These are phyloP conservation scores for Marasmius sp. DNA, from an alignment of 1,284 basidiomycete genomes.

Conservation along the genomic window DNA sequence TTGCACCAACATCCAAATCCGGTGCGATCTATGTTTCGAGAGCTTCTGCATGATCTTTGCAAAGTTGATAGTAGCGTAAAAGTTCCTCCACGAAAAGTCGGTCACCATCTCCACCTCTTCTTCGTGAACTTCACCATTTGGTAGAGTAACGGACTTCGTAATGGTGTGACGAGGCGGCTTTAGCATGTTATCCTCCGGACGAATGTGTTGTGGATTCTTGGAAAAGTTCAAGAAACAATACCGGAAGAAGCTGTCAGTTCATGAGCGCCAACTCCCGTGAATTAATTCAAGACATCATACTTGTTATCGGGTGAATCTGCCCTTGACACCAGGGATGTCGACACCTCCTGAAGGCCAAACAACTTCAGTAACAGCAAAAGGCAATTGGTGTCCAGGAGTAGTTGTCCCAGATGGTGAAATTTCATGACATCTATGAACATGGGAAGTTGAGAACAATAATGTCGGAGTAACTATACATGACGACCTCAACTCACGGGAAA, in stretches of 20 bases:
- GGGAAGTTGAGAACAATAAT: constrained; percentile 5
- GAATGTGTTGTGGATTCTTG: constrained; percentile 52
- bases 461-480: background rate
- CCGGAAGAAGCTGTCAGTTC: constrained; percentile 83
- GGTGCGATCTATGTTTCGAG: constrained; percentile 91
- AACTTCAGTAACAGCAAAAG: constrained; percentile 94
- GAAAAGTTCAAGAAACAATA: constrained; percentile 84
- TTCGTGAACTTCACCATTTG: constrained; percentile 71
- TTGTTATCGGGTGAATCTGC: constrained; percentile 89
- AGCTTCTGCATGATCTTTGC: constrained; percentile 98
- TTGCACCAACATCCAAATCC: constrained; percentile 95
- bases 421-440: constrained; percentile 85
- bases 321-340: constrained; percentile 79
- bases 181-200: constrained; percentile 59
- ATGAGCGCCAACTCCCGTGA: constrained; percentile 3
- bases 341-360: constrained; percentile 94
- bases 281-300: constrained; percentile 41
- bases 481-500: constrained; percentile 70
- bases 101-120: constrained; percentile 90
- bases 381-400: constrained; percentile 95
- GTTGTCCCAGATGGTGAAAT: constrained; percentile 95
- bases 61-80: constrained; percentile 98
- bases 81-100: constrained; percentile 98
- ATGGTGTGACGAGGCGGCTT: constrained; percentile 57
- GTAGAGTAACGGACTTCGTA: constrained; percentile 52